Base-by-base conservation (phyloP, 345 rosid species). In the Eucalyptus erythrocorys region DNA sequence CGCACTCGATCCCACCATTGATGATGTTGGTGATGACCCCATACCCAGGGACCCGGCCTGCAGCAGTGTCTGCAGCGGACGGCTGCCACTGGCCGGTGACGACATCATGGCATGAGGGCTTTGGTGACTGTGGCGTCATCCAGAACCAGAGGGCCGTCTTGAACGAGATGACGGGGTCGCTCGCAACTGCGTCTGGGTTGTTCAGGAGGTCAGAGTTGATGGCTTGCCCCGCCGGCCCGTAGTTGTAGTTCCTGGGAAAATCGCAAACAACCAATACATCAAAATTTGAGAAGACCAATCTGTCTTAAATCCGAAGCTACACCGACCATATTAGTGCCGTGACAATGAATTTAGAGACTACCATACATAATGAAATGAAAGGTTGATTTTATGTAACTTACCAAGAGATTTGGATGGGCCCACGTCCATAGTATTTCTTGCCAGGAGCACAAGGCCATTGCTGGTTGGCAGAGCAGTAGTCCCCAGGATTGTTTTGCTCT, bases 61-160 rank as follows among this genome's bases (percentile, higher is more conserved):
- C 90, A 0, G 89, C 49, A 0, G 22, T 53, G 89, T 89, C 89
- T 2, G 82, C 84, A 0, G 53, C n/a, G 4, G 90, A 79, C 0
- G 89, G 90, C 26, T 26, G 30, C 87, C 88, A 89, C 49, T 57
- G 87, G 64, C 90, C 66, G 6, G 87, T 87, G 87, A 89, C 27
- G 9, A 89, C 90, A 64, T 61, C 80, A 37, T 89, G 90, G 90
- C 88, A 82, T 1, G 90, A 89, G 24, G 90, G 90, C 66, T 89
- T 89, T 8, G 89, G 90, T 4, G 89, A 82, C 84, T 89, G 90
- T 1, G 89, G 89, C 3, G 91, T 89, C 91, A 89, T 89, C 91
- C 91, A 89, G 89, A 89, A 89, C 91, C 89, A 89, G 16, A 89
- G 53, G 42, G 90, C 90, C 4, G 90, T 89, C 89, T 89, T 87